These are phyloP conservation scores for Rhizopogon vinicolor DNA, from an alignment of 768 basidiomycete genomes.

Conservation along the genomic window DNA sequence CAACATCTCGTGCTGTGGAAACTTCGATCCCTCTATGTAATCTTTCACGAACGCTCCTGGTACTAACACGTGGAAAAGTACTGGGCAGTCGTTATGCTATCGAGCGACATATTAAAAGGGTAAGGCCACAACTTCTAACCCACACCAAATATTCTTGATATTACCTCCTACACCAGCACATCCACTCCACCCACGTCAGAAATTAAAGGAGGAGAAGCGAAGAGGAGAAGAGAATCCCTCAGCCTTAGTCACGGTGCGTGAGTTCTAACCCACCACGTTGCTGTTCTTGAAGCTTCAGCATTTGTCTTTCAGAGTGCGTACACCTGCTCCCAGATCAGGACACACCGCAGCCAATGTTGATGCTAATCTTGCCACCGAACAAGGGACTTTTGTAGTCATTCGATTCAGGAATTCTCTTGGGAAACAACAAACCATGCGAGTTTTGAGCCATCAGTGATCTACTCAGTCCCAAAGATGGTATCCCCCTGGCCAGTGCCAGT, in stretches of 20 bases:
- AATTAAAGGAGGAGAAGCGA: constrained; percentile 13
- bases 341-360: constrained; percentile 56
- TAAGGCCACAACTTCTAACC: constrained; percentile 30
- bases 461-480: too few relatives aligned
- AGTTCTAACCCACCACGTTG: constrained; percentile 43
- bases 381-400: constrained; percentile 70
- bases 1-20: constrained; percentile 41
- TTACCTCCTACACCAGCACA: constrained; percentile 30
- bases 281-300: constrained; percentile 43
- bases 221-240: constrained; percentile 55
- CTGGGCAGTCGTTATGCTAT: constrained; percentile 66
- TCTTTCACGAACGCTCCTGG: constrained; percentile 59
- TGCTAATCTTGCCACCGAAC: constrained; percentile 68
- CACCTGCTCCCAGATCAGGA: constrained; percentile 25
- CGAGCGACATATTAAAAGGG: constrained; percentile 45
- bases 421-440: constrained; percentile 71
- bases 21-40: constrained; percentile 43
- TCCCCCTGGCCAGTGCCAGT: too few relatives aligned
- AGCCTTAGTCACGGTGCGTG: constrained; percentile 28
- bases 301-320: constrained; percentile 55
- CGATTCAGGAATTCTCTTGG: constrained; percentile 63
- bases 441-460: constrained; percentile 51
- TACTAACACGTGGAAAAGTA: constrained; percentile 76
- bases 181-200: constrained; percentile 21
- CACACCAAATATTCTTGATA: constrained; percentile 62